Evolutionary conservation across 2,329 filamentous ascomycete species (phyloP).

Genomic region (Botrytis sinoallii): DNA sequence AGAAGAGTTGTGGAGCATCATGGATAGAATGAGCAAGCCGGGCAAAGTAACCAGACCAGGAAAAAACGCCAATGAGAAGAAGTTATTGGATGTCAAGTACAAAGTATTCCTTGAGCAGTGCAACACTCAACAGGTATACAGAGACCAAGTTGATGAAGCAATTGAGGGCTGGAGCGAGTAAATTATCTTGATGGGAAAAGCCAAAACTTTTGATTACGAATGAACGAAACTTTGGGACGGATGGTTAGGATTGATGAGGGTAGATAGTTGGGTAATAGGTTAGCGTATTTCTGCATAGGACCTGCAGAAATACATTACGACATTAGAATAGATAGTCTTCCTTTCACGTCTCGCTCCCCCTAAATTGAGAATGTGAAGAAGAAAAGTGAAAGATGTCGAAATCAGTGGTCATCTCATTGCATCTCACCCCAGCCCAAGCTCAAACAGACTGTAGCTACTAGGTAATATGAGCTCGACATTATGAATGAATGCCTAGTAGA

Average conservation of each 20-base stretch:
- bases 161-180: slow-evolving; percentile 43
- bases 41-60: slow-evolving; percentile 79
- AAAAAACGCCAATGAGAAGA: slow-evolving; percentile 69
- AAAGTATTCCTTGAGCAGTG: slow-evolving; percentile 94
- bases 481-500: background rate
- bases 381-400: background rate
- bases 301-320: background rate
- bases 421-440: background rate
- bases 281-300: background rate
- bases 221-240: slow-evolving; percentile 1
- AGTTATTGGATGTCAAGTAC: slow-evolving; percentile 83
- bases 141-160: slow-evolving; percentile 70
- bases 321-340: background rate
- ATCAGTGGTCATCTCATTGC: background rate
- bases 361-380: background rate
- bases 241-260: background rate
- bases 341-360: background rate
- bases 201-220: background rate
- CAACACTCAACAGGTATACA: slow-evolving; percentile 77
- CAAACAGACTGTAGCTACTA: background rate
- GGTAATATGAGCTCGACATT: background rate
- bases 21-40: slow-evolving; percentile 96
- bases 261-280: background rate
- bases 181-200: background rate
- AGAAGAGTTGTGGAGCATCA: slow-evolving; percentile 90